Conservation (phyloP, 257 asterid genomes). For the Henckelia pumila region DNA sequence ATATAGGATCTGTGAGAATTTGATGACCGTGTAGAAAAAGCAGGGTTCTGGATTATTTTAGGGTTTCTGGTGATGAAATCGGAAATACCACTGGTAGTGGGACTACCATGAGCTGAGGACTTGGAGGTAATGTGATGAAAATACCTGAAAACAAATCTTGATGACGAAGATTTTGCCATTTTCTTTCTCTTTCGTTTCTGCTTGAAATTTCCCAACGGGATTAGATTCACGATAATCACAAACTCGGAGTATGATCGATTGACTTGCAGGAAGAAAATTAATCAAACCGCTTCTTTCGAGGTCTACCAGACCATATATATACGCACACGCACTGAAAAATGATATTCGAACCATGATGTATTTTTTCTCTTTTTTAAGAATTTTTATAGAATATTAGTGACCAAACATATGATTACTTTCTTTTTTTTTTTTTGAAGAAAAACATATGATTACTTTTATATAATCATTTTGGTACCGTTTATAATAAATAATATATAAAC, state of each 20-base stretch:
- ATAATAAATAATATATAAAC: too few relatives aligned
- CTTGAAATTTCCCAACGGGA: neutral
- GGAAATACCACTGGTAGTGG: constrained; percentile 41
- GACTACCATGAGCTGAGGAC: constrained; percentile 32
- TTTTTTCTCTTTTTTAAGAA: too few relatives aligned
- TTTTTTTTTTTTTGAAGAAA: too few relatives aligned
- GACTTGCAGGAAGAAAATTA: constrained; percentile 30
- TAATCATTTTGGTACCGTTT: too few relatives aligned
- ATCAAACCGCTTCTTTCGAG: constrained; percentile 3
- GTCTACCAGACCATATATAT: too few relatives aligned
- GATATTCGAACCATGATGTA: neutral
- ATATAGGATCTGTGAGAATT: constrained; percentile 40
- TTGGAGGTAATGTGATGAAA: constrained; percentile 50
- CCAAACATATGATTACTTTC: too few relatives aligned
- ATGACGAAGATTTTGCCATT: constrained; percentile 68
- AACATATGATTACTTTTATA: too few relatives aligned
- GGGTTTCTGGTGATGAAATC: constrained; percentile 38
- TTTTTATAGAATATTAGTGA: too few relatives aligned
- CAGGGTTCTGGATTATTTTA: constrained; percentile 36
- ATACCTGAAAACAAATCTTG: constrained; percentile 48
- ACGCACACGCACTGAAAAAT: neutral
- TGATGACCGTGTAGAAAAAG: constrained; percentile 37
- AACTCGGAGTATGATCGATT: constrained; percentile 36
- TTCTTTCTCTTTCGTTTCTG: neutral
- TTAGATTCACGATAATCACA: constrained; percentile 41